These are phyloP conservation scores for Scytalidium lignicola DNA, from an alignment of 2,329 filamentous ascomycete genomes.

Conservation along the genomic window DNA sequence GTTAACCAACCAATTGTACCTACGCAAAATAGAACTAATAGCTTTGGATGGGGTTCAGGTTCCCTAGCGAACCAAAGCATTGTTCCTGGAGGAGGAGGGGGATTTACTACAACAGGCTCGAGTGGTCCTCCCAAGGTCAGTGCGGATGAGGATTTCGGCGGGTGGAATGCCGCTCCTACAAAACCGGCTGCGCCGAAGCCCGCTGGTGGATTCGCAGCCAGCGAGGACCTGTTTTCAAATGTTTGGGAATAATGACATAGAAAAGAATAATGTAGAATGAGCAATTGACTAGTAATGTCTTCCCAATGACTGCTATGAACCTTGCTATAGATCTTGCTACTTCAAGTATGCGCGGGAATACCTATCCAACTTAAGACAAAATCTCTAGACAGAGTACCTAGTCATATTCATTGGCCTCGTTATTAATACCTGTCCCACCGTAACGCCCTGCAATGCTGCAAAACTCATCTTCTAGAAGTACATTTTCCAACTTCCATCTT, in stretches of 20 bases:
- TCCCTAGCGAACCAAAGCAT: slow-evolving; percentile 56
- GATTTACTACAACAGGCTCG: slow-evolving; percentile 48
- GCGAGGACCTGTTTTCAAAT: slow-evolving; percentile 90
- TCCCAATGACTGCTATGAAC: background rate
- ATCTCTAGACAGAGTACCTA: background rate
- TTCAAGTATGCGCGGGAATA: background rate
- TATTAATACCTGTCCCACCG: background rate
- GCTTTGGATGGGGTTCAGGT: slow-evolving; percentile 51
- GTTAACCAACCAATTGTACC: slow-evolving; percentile 36
- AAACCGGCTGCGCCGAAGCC: slow-evolving; percentile 40
- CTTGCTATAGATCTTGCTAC: background rate
- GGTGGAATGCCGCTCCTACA: slow-evolving; percentile 73
- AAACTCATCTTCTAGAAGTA: slow-evolving; percentile 16
- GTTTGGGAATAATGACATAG: slow-evolving; percentile 69
- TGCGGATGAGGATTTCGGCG: slow-evolving; percentile 92
- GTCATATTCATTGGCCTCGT: background rate
- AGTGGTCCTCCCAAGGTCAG: slow-evolving; percentile 60
- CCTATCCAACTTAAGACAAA: background rate
- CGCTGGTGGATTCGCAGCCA: slow-evolving; percentile 55
- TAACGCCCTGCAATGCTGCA: slow-evolving; percentile 28
- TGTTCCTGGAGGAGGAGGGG: slow-evolving; percentile 57
- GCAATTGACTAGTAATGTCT: background rate
- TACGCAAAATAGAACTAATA: slow-evolving; percentile 41
- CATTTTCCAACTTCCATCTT: slow-evolving; percentile 11
- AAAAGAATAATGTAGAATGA: background rate